A percentile compares a stretch with the other conserved stretches of the same genome.
These are phyloP conservation scores for Diaporthe sp. DNA, from an alignment of 2,329 filamentous ascomycete genomes.

Conservation along the genomic window DNA sequence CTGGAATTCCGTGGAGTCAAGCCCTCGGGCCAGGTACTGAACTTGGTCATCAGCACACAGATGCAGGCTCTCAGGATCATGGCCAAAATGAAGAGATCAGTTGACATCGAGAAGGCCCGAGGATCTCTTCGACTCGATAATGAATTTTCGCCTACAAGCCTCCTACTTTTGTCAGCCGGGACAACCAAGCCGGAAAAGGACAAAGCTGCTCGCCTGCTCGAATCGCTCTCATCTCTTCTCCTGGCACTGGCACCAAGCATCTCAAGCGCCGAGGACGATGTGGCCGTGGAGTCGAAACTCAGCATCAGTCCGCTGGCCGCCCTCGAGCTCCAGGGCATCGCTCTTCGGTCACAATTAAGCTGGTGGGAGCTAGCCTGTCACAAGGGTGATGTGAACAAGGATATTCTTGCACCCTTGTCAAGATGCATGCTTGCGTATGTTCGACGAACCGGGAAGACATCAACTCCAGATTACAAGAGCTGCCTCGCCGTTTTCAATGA, in stretches of 20 bases:
- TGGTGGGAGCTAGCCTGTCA: constrained; percentile 78
- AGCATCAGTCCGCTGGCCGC: constrained; percentile 70
- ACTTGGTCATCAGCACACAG: constrained; percentile 74
- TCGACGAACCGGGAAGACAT: constrained; percentile 60
- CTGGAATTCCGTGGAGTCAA: constrained; percentile 70
- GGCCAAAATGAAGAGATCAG: constrained; percentile 66
- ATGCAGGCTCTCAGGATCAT: constrained; percentile 76
- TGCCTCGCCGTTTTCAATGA: constrained; percentile 54
- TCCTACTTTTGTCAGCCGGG: constrained; percentile 65
- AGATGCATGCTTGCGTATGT: constrained; percentile 74
- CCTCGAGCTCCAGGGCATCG: constrained; percentile 75
- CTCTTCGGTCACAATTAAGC: constrained; percentile 71
- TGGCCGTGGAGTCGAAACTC: constrained; percentile 66
- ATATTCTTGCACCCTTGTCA: constrained; percentile 75
- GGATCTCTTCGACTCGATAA: constrained; percentile 62
- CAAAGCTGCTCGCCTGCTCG: constrained; percentile 76
- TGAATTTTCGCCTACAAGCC: constrained; percentile 68
- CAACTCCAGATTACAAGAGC: constrained; percentile 56
- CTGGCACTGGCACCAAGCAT: constrained; percentile 77
- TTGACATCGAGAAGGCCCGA: constrained; percentile 26
- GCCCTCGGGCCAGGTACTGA: constrained; percentile 60
- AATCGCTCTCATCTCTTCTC: constrained; percentile 74
- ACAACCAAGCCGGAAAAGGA: constrained; percentile 60
- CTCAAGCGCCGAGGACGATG: constrained; percentile 72
- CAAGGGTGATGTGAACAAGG: constrained; percentile 71